Evolutionary conservation across 305 asterid genomes (phyloP), one percentile per base, ranked within the genome.

Genomic region (Ruellia speciosa): DNA sequence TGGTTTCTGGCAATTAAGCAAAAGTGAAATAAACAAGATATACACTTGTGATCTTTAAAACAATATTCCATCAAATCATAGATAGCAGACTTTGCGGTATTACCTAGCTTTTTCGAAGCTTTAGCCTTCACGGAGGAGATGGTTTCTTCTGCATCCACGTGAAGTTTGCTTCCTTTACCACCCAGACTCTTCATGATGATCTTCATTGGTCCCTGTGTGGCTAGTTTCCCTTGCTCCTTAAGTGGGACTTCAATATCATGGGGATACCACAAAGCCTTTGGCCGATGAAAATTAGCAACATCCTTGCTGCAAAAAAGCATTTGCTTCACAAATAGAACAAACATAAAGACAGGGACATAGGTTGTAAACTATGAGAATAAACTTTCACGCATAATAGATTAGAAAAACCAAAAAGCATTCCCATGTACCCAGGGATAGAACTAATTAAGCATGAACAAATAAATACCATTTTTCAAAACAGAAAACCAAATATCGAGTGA

Each of bases 181-280:
- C 99, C 99, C 81, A 93, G 80, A 79, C 99, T 93, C 83, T 86
- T 93, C 81, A 93, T 66, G 77, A 93, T 86, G 59, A 93, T 78
- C 81, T 93, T 93, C 89, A 89, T 89, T 41, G 95, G 77, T 60
- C 97, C 95, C 51, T 83, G 89, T 43, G 75, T 71, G 59, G 92
- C 77, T 67, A 81, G 78, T 74, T 72, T 83, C 65, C 84, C 83
- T 65, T 81, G 94, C 74, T 83, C 88, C 80, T 81, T 80, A 57
- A 86, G 74, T 64, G 86, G 86, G 59, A 89, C 96, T 79, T 84
- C 99, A 77, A 84, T 89, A 70, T 93, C 93, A 79, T 89, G 97
- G 75, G 99, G 99, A 79, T 93, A 81, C 97, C 99, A 93, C 54
- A 79, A 71, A 60, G 95, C 93, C 73, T 81, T 89, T 58, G 99